A percentile compares a stretch with the other conserved stretches of the same genome.
Evolutionary conservation across 176 grass and related monocot species (phyloP).

Genomic region (Carex pumila): DNA sequence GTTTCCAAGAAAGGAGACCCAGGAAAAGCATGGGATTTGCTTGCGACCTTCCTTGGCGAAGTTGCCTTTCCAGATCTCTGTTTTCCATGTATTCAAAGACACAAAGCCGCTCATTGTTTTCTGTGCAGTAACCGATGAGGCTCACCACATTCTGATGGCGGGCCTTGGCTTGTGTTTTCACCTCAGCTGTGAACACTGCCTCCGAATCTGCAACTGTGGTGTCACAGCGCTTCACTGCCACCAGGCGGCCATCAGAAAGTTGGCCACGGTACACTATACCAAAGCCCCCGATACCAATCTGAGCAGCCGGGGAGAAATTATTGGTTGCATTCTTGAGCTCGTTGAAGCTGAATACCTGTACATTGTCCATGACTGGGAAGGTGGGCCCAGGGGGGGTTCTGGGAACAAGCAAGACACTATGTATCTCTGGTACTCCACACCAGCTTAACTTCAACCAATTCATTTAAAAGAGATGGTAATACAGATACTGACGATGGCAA

Average conservation of each 20-base stretch:
- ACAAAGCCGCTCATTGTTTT: background rate
- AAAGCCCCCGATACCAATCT: background rate
- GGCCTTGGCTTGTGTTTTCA: background rate
- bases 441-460: background rate
- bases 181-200: background rate
- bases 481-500: background rate
- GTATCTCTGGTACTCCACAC: background rate
- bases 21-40: no score
- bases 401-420: no score
- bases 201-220: background rate
- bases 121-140: background rate
- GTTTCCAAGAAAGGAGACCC: background rate
- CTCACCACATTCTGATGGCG: background rate
- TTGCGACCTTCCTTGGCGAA: background rate
- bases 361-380: no score
- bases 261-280: background rate
- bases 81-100: background rate
- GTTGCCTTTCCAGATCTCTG: background rate
- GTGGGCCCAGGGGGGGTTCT: no score
- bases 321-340: background rate
- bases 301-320: background rate
- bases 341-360: background rate
- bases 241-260: background rate
- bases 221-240: background rate
- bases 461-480: no score